Base-by-base conservation (phyloP, 2,329 filamentous ascomycete genomes). In the Chaetomiaceae sp. region DNA sequence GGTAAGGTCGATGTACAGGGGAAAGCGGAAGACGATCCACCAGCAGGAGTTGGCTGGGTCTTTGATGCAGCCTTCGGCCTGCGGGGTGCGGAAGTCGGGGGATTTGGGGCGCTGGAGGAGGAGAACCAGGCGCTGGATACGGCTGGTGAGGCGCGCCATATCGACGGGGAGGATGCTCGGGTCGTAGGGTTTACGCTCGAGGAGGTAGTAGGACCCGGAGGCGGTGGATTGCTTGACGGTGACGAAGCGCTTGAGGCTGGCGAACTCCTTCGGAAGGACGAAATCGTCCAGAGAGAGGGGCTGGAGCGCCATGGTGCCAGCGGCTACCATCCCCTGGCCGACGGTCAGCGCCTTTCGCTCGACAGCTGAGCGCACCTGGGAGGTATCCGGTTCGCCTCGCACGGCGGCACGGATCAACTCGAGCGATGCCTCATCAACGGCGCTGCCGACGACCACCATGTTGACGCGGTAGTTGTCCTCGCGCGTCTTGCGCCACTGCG, bases 371-470 rank as follows among this genome's bases (percentile, higher is more conserved):
- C 56, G 56, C 15, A 54, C 37, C 6, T 34, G 37, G 1, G 56
- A 58, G 4, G 56, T 56, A n/a, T 22, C 47, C 8, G 52, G 47
- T 2, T 55, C 39, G 15, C 39, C 48, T 11, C 42, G 49, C 14
- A 56, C 38, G 23, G 56, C 56, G 17, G 56, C 50, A 14, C 56
- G 56, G 20, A 58, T 51, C 8, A 58, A 50, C 9, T 51, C 47
- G 6, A 56, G 37, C 2, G 53, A 56, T n/a, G 48, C 53, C 4
- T 54, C 53, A 47, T 56, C 56, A 9, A 58, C 38, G n/a, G 53
- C 50, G n/a, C 56, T 58, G 3, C 56, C 56, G 14, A 58, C 44
- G 12, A 58, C 43, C 19, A 58, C 47, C 42, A 58, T 58, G 43
- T 53, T 58, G 51, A 56, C 31, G 33, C 50, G 56, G 20, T 47